Conservation (phyloP, 2,329 filamentous ascomycete species). For the Leptographium wingfieldii region DNA sequence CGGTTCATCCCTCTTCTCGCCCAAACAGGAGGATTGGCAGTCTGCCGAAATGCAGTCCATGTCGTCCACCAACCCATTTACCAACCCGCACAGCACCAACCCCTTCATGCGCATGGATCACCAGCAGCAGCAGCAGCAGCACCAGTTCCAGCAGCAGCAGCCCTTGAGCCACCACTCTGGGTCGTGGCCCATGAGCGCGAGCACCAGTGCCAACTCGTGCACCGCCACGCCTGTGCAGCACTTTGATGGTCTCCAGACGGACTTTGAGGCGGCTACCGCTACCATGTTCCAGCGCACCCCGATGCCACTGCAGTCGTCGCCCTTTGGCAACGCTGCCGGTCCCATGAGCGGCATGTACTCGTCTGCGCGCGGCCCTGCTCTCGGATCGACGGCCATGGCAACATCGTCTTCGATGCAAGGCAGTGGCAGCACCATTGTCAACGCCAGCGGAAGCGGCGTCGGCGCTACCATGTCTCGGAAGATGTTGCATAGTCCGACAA, state of each 20-base stretch:
- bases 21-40: conserved; percentile 52
- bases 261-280: conserved; percentile 38
- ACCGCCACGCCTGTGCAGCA: conserved; percentile 62
- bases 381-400: conserved; percentile 1
- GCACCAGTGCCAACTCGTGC: conserved; percentile 43
- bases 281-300: conserved; percentile 34
- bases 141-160: conserved; percentile 9
- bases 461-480: conserved; percentile 43
- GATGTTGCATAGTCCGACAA: conserved; percentile 55
- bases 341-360: conserved; percentile 37
- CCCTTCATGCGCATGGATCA: conserved; percentile 55
- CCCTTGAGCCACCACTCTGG: conserved; percentile 29
- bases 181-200: conserved; percentile 43
- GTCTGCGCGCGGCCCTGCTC: conserved; percentile 11
- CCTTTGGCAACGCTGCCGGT: conserved; percentile 38
- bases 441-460: conserved; percentile 36
- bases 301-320: conserved; percentile 33
- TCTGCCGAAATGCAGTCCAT: conserved; percentile 52
- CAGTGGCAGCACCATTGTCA: conserved; percentile 1
- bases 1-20: conserved; percentile 46
- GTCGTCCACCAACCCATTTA: conserved; percentile 51
- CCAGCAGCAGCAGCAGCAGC: conserved; percentile 27
- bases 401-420: conserved; percentile 9
- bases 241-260: conserved; percentile 49
- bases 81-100: conserved; percentile 35